Conservation (phyloP, 1,284 basidiomycete species). For the Puccinia novopanici region DNA sequence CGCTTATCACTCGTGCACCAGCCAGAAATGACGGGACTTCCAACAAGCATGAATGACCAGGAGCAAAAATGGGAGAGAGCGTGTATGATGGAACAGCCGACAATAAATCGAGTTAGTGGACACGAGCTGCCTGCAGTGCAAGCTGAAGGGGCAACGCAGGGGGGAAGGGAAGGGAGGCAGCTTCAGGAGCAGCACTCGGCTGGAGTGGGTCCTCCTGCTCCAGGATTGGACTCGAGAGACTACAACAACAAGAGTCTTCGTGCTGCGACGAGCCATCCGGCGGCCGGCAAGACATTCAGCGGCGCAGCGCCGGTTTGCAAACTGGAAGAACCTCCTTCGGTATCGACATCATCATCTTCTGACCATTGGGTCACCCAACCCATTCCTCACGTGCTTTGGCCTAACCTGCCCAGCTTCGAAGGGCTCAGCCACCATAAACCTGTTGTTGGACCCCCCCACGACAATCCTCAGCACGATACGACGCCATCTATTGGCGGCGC, state of each 20-base stretch:
- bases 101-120: neutral
- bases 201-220: neutral
- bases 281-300: neutral
- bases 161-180: neutral
- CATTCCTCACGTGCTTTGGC: neutral
- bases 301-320: neutral
- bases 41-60: too few species aligned
- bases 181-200: constrained; percentile 5
- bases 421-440: constrained; percentile 10
- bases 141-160: neutral
- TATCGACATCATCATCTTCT: neutral
- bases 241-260: neutral
- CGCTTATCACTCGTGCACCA: constrained; percentile 33
- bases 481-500: neutral
- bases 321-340: neutral
- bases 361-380: constrained; percentile 12
- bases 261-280: neutral
- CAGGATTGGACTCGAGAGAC: neutral
- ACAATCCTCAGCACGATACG: neutral
- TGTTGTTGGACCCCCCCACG: neutral
- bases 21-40: too few species aligned
- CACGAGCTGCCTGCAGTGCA: neutral
- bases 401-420: neutral
- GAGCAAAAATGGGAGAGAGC: neutral
- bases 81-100: neutral